Base-by-base conservation (phyloP, 352 stramenopile genomes). In the Peronosclerospora sorghi region DNA sequence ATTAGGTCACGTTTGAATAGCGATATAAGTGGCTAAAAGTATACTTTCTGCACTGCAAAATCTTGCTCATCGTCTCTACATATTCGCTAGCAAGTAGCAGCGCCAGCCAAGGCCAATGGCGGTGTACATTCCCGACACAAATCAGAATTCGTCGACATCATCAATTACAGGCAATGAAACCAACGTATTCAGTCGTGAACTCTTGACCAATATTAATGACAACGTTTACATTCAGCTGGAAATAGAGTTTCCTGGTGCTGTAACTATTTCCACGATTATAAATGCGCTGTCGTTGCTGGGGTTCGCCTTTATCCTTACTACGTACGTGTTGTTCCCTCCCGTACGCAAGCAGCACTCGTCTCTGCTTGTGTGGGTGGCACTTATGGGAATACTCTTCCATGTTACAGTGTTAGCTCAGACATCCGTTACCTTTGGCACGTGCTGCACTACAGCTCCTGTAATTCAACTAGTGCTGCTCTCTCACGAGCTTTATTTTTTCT, bases 401-500 rank as follows among this genome's bases (percentile, higher is more conserved):
- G 69, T 69, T 42, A 86, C 59, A 2, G 65, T 86, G 12, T 51
- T 85, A 21, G 52, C 68, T 4, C 65, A 88, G 55, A 68, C 49
- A 7, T 45, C 51, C 4, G 54, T 64, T 18, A 50, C 37, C n/a
- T 86, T 73, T 55, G 62, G 65, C 17, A 48, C 57, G 27, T 83
- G 73, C 60, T 89, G 77, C 55, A 63, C 56, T 2, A 78, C 67
- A 0, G 74, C 77, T n/a, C 51, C 71, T 13, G 41, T 86, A 30
- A 57, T 79, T 0, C 79, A 94, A 47, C 48, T 88, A 12, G 65
- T 71, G 48, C 62, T 94, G 36, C 50, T 91, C 17, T 76, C 66
- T 4, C 73, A 88, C 30, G 78, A 94, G 40, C 64, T 91, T 10
- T 94, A 90, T 59, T 80, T 91, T 44, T 89, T 86, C 48, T 72